A percentile compares a stretch with the other conserved stretches of the same genome.
These are phyloP conservation scores for Aquilaria agallochum DNA, from an alignment of 441 rosid species.

Conservation along the genomic window DNA sequence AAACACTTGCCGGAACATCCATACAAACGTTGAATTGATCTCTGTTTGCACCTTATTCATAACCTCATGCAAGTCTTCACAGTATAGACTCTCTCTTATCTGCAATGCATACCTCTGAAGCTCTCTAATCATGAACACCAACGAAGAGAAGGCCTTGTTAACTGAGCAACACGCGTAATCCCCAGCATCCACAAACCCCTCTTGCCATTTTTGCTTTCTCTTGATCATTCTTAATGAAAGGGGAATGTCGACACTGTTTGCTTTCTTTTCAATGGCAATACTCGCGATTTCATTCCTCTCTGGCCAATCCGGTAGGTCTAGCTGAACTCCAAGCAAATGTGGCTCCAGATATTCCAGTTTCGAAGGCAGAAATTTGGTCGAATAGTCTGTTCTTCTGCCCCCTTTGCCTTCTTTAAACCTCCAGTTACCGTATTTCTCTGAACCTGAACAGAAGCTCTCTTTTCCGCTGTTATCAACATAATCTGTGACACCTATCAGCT, in stretches of 20 bases:
- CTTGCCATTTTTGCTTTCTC: constrained; percentile 46
- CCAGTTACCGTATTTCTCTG: constrained; percentile 14
- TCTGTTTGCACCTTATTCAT: constrained; percentile 45
- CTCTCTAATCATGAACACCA: constrained; percentile 71
- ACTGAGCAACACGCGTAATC: constrained; percentile 47
- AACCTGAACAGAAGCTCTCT: constrained; percentile 14
- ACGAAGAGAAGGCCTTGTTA: constrained; percentile 61
- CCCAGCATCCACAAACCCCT: constrained; percentile 42
- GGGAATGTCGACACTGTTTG: constrained; percentile 58
- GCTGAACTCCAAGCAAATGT: constrained; percentile 27
- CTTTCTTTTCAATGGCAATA: constrained; percentile 46
- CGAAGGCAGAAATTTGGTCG: constrained; percentile 26
- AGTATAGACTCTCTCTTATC: constrained; percentile 23
- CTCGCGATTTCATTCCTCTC: constrained; percentile 40
- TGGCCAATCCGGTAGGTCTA: constrained; percentile 51
- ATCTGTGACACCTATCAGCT: constrained; percentile 18
- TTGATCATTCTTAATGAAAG: constrained; percentile 54
- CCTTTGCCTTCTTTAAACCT: constrained; percentile 7
- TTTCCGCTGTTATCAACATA: constrained; percentile 15
- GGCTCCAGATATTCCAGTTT: constrained; percentile 47
- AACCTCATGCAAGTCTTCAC: constrained; percentile 42
- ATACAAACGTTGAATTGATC: constrained; percentile 50
- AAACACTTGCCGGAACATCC: constrained; percentile 80
- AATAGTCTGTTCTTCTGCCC: constrained; percentile 7
- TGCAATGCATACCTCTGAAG: constrained; percentile 53